phyloP scores from a whole-genome alignment of 2,329 filamentous ascomycete genomes.

The Claviceps monticola region DNA sequence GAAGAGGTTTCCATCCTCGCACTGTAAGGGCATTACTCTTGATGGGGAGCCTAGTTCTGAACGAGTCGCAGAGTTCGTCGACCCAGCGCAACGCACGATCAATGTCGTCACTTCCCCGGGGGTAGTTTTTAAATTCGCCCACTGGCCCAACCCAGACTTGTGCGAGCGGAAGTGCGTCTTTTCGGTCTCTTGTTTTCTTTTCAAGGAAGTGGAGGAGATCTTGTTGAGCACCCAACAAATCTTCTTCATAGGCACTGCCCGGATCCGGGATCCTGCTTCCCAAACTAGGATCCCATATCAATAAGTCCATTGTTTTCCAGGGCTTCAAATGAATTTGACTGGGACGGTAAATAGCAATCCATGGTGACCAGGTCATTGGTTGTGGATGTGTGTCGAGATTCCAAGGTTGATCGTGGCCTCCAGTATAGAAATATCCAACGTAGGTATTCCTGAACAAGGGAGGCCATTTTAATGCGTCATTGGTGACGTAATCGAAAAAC shows the following conservation, averaged over 20 bases:
- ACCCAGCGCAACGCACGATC: slow-evolving; percentile 30
- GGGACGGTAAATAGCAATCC: slow-evolving; percentile 36
- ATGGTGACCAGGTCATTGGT: slow-evolving; percentile 20
- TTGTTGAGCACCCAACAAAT: slow-evolving; percentile 32
- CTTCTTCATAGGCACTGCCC: slow-evolving; percentile 13
- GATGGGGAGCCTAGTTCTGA: slow-evolving; percentile 24
- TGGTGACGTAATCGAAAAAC: neutral
- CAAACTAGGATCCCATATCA: slow-evolving; percentile 38
- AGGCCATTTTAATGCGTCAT: slow-evolving; percentile 8
- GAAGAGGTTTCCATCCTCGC: slow-evolving; percentile 26
- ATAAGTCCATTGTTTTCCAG: slow-evolving; percentile 28
- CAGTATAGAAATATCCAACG: slow-evolving; percentile 34
- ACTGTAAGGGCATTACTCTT: slow-evolving; percentile 12
- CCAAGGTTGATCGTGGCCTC: neutral
- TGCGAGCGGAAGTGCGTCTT: slow-evolving; percentile 21
- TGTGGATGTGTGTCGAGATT: neutral
- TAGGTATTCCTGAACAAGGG: slow-evolving; percentile 12
- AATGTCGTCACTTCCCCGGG: slow-evolving; percentile 20
- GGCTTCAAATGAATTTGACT: slow-evolving; percentile 20
- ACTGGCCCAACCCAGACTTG: slow-evolving; percentile 33
- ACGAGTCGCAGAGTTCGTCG: slow-evolving; percentile 16
- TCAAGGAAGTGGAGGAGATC: slow-evolving; percentile 26
- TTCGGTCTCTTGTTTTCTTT: slow-evolving; percentile 13
- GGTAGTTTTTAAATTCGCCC: slow-evolving; percentile 7
- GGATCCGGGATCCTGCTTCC: slow-evolving; percentile 11